Percentiles rank a stretch among this genome's conserved stretches.
These are phyloP conservation scores for Mitragyna speciosa DNA, from an alignment of 257 asterid species.

Conservation along the genomic window DNA sequence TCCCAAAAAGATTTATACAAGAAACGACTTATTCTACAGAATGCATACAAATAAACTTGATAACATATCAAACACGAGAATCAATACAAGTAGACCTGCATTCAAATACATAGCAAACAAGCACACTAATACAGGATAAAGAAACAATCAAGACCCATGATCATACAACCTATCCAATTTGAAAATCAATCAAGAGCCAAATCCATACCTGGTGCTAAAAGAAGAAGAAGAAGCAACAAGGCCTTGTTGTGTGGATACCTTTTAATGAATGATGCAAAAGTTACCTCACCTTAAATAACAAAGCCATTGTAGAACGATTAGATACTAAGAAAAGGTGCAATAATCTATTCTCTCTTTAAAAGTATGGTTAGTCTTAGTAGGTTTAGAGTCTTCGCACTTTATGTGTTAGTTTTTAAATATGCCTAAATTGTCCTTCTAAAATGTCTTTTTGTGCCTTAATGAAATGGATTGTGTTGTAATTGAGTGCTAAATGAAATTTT, in stretches of 20 bases:
- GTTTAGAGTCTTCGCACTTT: too few relatives aligned
- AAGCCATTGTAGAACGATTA: conserved; percentile 1
- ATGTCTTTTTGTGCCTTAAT: too few relatives aligned
- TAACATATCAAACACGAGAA: background rate
- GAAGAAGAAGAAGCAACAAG: conserved; percentile 7
- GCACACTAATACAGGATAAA: background rate
- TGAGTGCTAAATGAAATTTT: too few relatives aligned
- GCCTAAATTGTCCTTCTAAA: too few relatives aligned
- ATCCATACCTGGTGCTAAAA: conserved; percentile 8
- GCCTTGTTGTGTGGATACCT: background rate
- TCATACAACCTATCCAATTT: background rate
- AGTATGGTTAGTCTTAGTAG: too few relatives aligned
- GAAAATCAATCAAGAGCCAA: background rate
- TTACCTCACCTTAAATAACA: background rate
- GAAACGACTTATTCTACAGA: background rate
- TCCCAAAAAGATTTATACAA: background rate
- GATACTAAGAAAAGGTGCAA: conserved; percentile 8
- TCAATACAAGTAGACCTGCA: background rate
- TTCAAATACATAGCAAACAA: background rate
- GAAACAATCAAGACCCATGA: background rate
- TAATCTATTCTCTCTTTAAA: conserved; percentile 6
- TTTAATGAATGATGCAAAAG: conserved; percentile 3
- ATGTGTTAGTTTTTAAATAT: too few relatives aligned
- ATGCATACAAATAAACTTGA: background rate
- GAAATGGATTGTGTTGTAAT: too few relatives aligned